Evolutionary conservation across 805 yeast species (phyloP).

Genomic region (Komagataella mondaviorum): DNA sequence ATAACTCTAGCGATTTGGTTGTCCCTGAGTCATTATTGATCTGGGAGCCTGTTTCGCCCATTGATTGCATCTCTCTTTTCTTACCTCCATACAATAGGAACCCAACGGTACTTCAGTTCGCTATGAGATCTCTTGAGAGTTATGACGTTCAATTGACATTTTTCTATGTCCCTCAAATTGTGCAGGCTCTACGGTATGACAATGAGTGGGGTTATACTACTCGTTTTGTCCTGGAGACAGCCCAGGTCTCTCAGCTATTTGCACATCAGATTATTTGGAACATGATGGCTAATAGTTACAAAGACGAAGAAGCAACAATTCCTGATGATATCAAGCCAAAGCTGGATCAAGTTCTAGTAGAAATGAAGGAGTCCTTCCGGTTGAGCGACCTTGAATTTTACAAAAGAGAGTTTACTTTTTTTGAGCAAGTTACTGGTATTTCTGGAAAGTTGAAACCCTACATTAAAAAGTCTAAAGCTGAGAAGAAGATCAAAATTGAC

Average conservation of each 20-base stretch:
- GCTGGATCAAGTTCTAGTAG: conserved; percentile 56
- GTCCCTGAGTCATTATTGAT: conserved; percentile 32
- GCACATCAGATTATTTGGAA: conserved; percentile 99
- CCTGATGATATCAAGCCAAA: conserved; percentile 79
- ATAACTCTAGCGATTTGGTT: conserved; percentile 4
- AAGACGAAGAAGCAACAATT: conserved; percentile 72
- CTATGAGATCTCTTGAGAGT: conserved; percentile 78
- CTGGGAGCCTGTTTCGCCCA: conserved; percentile 71
- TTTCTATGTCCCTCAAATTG: conserved; percentile 97
- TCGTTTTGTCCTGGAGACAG: conserved; percentile 82
- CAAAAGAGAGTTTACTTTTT: conserved; percentile 76
- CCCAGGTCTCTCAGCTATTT: conserved; percentile 78
- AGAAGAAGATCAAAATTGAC: conserved; percentile 90
- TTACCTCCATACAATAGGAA: conserved; percentile 58
- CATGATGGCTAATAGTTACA: conserved; percentile 84
- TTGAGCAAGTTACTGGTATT: conserved; percentile 81
- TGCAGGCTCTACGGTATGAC: conserved; percentile 82
- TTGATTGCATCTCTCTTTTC: conserved; percentile 75
- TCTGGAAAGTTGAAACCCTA: conserved; percentile 93
- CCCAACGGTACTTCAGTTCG: conserved; percentile 66
- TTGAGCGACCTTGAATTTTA: conserved; percentile 53
- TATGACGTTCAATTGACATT: conserved; percentile 83
- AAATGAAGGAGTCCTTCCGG: conserved; percentile 51
- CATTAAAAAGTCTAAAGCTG: conserved; percentile 89
- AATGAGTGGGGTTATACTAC: conserved; percentile 65